phyloP scores from a whole-genome alignment of 352 stramenopile genomes.

The Phytophthora aleatoria region DNA sequence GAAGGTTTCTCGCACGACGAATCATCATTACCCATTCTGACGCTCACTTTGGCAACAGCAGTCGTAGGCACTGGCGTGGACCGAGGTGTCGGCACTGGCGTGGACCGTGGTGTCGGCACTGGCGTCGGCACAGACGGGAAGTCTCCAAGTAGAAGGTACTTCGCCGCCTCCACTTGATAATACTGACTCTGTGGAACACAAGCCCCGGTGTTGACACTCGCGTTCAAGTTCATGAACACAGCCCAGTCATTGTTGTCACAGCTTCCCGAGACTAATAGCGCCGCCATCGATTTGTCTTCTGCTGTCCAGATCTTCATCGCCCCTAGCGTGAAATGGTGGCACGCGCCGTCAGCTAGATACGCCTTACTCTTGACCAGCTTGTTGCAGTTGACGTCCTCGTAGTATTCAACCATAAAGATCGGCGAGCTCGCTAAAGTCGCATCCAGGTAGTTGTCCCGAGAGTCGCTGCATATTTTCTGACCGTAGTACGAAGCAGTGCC shows the following conservation, averaged over 20 bases:
- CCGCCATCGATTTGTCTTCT: conserved; percentile 12
- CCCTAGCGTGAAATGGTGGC: conserved; percentile 17
- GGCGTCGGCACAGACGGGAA: not conserved
- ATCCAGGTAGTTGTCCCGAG: conserved; percentile 5
- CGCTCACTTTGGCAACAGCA: not conserved
- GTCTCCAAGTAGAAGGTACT: conserved; percentile 6
- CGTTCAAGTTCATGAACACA: conserved; percentile 14
- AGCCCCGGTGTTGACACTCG: conserved; percentile 13
- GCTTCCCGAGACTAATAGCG: not conserved
- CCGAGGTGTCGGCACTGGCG: too few species aligned
- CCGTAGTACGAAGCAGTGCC: conserved; percentile 3
- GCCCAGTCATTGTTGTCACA: conserved; percentile 13
- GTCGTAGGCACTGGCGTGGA: not conserved
- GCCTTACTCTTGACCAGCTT: conserved; percentile 3
- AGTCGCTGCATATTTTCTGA: not conserved
- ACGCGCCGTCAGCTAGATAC: conserved; percentile 8
- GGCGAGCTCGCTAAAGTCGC: not conserved
- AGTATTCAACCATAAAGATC: conserved; percentile 17
- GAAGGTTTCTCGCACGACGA: conserved; percentile 3
- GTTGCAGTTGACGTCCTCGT: conserved; percentile 5
- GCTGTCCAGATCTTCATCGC: conserved; percentile 15
- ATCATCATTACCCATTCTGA: not conserved
- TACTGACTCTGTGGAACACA: conserved; percentile 2
- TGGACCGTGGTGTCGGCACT: too few species aligned
- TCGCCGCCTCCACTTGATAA: conserved; percentile 1